phyloP scores from a whole-genome alignment of 257 asterid species.

The Fraxinus americana region DNA sequence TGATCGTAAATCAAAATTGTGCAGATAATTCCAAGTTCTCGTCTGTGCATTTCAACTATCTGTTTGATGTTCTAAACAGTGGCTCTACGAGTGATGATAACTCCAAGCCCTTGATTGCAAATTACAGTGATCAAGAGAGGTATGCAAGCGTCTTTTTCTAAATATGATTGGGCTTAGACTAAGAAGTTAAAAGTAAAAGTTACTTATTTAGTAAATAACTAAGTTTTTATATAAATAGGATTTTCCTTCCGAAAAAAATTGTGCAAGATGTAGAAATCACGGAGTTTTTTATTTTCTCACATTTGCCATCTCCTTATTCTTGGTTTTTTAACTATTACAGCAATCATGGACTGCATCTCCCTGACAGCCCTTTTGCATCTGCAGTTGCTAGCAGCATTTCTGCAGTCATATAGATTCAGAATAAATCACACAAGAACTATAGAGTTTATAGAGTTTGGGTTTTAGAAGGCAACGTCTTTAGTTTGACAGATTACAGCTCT shows the following conservation, averaged over 20 bases:
- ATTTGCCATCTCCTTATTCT: background rate
- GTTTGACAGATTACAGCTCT: constrained; percentile 36
- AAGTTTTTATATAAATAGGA: background rate
- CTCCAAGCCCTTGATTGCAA: constrained; percentile 35
- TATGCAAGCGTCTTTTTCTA: constrained; percentile 15
- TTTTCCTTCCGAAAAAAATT: no score
- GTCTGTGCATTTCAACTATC: constrained; percentile 46
- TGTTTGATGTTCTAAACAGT: constrained; percentile 40
- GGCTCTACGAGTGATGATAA: constrained; percentile 52
- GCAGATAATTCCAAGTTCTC: constrained; percentile 52
- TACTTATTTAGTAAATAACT: background rate
- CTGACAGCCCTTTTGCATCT: constrained; percentile 69
- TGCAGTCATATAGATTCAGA: constrained; percentile 47
- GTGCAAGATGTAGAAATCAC: no score
- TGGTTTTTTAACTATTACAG: constrained; percentile 35
- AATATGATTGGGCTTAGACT: no score
- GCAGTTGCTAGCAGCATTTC: constrained; percentile 50
- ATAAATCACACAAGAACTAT: constrained; percentile 17
- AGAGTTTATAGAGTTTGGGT: constrained; percentile 36
- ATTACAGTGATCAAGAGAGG: constrained; percentile 68
- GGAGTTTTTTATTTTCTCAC: background rate
- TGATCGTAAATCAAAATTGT: background rate
- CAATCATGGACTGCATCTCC: constrained; percentile 57
- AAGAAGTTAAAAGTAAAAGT: no score
- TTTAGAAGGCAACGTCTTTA: constrained; percentile 32